Evolutionary conservation across 176 grass and related monocot genomes (phyloP), one percentile per base, ranked within the genome.

Genomic region (Luzula sylvatica): DNA sequence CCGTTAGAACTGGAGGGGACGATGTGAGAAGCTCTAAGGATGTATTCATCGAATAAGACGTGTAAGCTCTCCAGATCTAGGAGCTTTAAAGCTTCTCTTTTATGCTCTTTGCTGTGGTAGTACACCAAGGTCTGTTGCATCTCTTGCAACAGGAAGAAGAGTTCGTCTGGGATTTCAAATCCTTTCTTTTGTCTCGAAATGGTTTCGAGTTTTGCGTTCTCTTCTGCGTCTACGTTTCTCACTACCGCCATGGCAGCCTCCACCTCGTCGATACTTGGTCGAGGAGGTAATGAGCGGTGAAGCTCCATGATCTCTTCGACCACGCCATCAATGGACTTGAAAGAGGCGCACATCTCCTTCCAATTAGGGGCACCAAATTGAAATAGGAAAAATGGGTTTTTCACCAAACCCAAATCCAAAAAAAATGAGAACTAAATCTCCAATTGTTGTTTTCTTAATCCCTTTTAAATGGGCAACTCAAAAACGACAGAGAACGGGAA

Each of bases 241-340:
- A 72, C 86, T 30, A 98, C 69, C 32, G 81, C 60, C 72, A 71
- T 72, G 32, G 92, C 92, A 13, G 85, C 86, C 43, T 98, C 86
- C 44, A 83, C 81, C 28, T 90, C 92, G 26, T 98, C 92, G 23
- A 87, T 53, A 55, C 58, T 17, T 15, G 92, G 86, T 48, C 86
- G 71, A 21, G 72, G 3, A 13, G 92, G 86, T 43, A 90, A 72
- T 52, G 81, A 77, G 3, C 85, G 78, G 72, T 98, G 86, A 25
- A 90, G 78, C 60, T 68, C 65, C 86, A 69, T 90, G 68, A 98
- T 75, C 78, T 98, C 92, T 55, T 48, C 84, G 6, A 90, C 85
- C 28, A 86, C 78, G 2, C 46, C 68, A 20, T 98, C 92, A 43
- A 90, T 64, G 20, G 92, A 71, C 11, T 62, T 65, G 73, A 89